Conservation (phyloP, 768 basidiomycete species). For the Mycena galopus region DNA sequence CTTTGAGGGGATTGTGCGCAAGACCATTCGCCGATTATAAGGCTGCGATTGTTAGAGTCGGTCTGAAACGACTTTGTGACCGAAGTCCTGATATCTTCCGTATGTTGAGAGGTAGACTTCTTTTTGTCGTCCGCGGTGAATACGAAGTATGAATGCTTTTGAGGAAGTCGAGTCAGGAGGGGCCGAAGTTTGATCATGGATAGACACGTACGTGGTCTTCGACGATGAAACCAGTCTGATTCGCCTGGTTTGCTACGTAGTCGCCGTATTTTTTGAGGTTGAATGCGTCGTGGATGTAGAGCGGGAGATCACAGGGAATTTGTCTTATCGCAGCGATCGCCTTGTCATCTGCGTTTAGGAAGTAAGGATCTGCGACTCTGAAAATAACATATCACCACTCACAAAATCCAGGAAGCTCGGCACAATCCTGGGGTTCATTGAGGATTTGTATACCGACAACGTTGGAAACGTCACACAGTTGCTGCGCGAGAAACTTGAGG, state of each 20-base stretch:
- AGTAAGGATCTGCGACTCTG: constrained; percentile 16
- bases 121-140: constrained; percentile 67
- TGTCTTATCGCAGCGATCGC: constrained; percentile 64
- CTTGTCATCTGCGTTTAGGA: constrained; percentile 56
- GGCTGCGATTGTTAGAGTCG: constrained; percentile 51
- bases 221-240: constrained; percentile 80
- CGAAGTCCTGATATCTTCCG: constrained; percentile 56
- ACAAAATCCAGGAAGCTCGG: constrained; percentile 61
- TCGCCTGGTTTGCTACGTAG: constrained; percentile 62
- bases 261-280: constrained; percentile 63
- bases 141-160: constrained; percentile 76
- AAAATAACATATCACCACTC: constrained; percentile 43
- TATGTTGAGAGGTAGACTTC: constrained; percentile 69
- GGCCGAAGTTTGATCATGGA: not conserved
- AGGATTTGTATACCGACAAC: constrained; percentile 72
- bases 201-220: constrained; percentile 63
- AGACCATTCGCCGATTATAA: constrained; percentile 90
- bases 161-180: not conserved
- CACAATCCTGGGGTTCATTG: constrained; percentile 69
- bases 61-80: constrained; percentile 51
- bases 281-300: constrained; percentile 81
- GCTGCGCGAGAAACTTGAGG: constrained; percentile 58
- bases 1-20: constrained; percentile 78
- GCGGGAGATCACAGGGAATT: constrained; percentile 61
- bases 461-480: constrained; percentile 60